Evolutionary conservation across 768 basidiomycete species (phyloP).

Genomic region (Mycena galopus): DNA sequence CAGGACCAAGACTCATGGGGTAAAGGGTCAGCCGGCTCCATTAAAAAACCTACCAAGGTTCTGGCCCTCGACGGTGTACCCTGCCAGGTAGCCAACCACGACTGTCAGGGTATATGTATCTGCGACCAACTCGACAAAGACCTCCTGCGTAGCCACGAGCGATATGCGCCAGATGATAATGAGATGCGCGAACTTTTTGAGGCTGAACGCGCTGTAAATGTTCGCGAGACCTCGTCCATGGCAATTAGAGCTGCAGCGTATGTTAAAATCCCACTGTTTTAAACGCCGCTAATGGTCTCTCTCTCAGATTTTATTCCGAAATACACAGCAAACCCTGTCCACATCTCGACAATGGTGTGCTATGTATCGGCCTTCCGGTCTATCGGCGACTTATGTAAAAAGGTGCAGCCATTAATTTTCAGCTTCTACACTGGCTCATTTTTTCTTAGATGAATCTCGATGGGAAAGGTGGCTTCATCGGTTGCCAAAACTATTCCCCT

Average conservation of each 20-base stretch:
- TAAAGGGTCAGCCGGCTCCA: neutral
- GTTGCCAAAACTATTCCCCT: too few species aligned
- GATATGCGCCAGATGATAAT: too few species aligned
- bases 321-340: neutral
- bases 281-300: neutral
- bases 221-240: constrained; percentile 6
- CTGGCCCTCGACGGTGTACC: neutral
- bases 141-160: neutral
- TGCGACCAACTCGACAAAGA: neutral
- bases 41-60: neutral
- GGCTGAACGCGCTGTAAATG: neutral
- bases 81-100: neutral
- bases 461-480: too few species aligned
- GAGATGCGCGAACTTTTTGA: neutral
- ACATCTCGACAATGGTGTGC: neutral
- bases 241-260: neutral
- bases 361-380: neutral
- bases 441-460: neutral
- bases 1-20: neutral
- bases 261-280: neutral
- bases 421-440: neutral
- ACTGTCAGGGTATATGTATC: neutral
- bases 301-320: neutral
- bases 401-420: neutral
- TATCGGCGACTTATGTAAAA: neutral